These are phyloP conservation scores for Globisporangium takayamanum DNA, from an alignment of 352 stramenopile genomes.

Conservation along the genomic window DNA sequence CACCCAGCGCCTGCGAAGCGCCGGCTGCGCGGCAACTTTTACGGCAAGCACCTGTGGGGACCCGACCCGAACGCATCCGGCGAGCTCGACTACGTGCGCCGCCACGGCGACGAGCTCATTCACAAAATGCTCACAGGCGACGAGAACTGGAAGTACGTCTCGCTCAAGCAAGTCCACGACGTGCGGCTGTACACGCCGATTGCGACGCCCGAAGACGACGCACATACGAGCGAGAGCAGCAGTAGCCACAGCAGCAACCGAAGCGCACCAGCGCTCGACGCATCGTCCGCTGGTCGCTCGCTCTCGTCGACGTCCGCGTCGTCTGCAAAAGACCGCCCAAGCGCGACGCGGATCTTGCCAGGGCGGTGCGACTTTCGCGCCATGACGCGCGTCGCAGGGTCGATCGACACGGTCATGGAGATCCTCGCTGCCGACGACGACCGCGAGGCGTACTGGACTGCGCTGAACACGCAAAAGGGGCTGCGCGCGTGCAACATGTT, in stretches of 20 bases:
- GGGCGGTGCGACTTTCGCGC: slow-evolving; percentile 57
- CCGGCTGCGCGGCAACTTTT: slow-evolving; percentile 20
- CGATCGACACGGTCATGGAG: slow-evolving; percentile 47
- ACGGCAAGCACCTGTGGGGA: slow-evolving; percentile 39
- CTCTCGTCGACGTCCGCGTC: slow-evolving; percentile 15
- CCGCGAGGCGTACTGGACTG: slow-evolving; percentile 67
- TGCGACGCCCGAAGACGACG: slow-evolving; percentile 10
- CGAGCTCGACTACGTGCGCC: slow-evolving; percentile 47
- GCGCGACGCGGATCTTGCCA: slow-evolving; percentile 11
- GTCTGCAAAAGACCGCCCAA: slow-evolving; percentile 13
- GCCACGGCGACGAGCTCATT: slow-evolving; percentile 42
- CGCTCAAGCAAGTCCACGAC: slow-evolving; percentile 52
- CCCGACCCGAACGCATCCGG: slow-evolving; percentile 22
- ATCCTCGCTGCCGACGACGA: slow-evolving; percentile 47
- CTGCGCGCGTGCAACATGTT: slow-evolving; percentile 48
- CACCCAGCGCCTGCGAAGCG: slow-evolving; percentile 5
- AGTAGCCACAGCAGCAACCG: slow-evolving; percentile 2
- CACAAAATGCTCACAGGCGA: slow-evolving; percentile 38
- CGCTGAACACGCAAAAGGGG: slow-evolving; percentile 58
- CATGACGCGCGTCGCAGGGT: slow-evolving; percentile 56
- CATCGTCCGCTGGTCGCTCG: slow-evolving; percentile 17
- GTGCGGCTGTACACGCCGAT: slow-evolving; percentile 62
- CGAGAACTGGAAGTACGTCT: slow-evolving; percentile 40
- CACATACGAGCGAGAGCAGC: slow-evolving; percentile 3
- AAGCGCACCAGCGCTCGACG: slow-evolving; percentile 12